Evolutionary conservation across 306 rosid species (phyloP).

Genomic region (Biancaea sappan): DNA sequence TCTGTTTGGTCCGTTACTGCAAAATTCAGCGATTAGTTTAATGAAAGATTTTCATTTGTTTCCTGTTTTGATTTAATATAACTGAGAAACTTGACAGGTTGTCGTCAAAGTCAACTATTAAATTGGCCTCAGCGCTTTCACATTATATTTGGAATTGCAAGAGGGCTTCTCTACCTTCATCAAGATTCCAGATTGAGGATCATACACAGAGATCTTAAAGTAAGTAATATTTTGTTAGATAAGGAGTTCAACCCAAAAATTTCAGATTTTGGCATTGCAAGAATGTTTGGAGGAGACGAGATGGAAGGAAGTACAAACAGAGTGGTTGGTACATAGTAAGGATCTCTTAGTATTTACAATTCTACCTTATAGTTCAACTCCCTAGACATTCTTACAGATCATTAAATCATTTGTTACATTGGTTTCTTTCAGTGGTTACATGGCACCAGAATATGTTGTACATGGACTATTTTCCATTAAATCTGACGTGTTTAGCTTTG

Average conservation of each 20-base stretch:
- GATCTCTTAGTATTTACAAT: not conserved
- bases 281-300: slow-evolving; percentile 32
- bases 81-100: slow-evolving; percentile 18
- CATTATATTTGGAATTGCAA: slow-evolving; percentile 39
- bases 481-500: slow-evolving; percentile 39
- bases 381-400: not conserved
- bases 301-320: slow-evolving; percentile 23
- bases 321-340: slow-evolving; percentile 38
- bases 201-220: slow-evolving; percentile 43
- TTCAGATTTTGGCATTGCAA: slow-evolving; percentile 37
- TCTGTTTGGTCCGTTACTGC: slow-evolving; percentile 37
- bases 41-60: not conserved
- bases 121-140: slow-evolving; percentile 34
- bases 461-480: slow-evolving; percentile 29
- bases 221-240: slow-evolving; percentile 39
- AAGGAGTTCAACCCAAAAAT: slow-evolving; percentile 36
- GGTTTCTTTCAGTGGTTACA: slow-evolving; percentile 34
- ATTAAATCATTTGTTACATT: not conserved
- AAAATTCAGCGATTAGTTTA: not conserved
- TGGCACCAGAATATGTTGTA: slow-evolving; percentile 34
- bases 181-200: slow-evolving; percentile 43
- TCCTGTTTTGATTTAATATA: not conserved
- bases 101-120: not conserved
- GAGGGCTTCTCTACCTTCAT: slow-evolving; percentile 43
- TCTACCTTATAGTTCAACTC: not conserved